These are phyloP conservation scores for Leishmania tarentolae DNA, from an alignment of 208 protist genomes.

Conservation along the genomic window DNA sequence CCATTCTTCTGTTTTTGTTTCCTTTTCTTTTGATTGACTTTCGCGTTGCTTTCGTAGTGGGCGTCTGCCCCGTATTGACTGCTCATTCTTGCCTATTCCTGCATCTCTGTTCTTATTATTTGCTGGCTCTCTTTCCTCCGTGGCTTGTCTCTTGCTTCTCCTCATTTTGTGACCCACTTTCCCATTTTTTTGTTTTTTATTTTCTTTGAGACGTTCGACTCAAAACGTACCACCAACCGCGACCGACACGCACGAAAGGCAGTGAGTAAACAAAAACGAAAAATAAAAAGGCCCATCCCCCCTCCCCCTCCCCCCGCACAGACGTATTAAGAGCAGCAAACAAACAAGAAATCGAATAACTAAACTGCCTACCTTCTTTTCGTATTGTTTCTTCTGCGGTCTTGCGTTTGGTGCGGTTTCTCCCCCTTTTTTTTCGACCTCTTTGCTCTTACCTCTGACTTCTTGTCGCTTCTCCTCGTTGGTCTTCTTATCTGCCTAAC, in stretches of 20 bases:
- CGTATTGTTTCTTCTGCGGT: not conserved
- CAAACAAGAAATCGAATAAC: not conserved
- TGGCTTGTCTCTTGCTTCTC: not conserved
- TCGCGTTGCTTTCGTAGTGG: not conserved
- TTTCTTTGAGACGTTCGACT: not conserved
- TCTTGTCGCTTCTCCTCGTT: not conserved
- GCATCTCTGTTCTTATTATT: not conserved
- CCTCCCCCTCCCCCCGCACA: not conserved
- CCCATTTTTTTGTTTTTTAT: too few species aligned
- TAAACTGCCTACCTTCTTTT: not conserved
- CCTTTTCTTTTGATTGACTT: not conserved
- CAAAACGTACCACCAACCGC: not conserved
- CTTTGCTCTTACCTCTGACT: not conserved
- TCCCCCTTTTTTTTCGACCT: not conserved
- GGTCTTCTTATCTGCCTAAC: not conserved
- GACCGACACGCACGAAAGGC: not conserved
- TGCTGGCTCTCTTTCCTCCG: not conserved
- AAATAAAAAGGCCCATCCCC: too few species aligned
- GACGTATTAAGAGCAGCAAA: not conserved
- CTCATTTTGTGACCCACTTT: not conserved
- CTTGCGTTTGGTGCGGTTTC: not conserved
- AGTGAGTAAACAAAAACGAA: not conserved
- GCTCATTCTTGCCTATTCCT: constrained; percentile 1
- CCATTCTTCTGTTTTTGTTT: not conserved
- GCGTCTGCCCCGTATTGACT: not conserved